These are phyloP conservation scores for Vigna nakashimae DNA, from an alignment of 306 rosid genomes.

Conservation along the genomic window DNA sequence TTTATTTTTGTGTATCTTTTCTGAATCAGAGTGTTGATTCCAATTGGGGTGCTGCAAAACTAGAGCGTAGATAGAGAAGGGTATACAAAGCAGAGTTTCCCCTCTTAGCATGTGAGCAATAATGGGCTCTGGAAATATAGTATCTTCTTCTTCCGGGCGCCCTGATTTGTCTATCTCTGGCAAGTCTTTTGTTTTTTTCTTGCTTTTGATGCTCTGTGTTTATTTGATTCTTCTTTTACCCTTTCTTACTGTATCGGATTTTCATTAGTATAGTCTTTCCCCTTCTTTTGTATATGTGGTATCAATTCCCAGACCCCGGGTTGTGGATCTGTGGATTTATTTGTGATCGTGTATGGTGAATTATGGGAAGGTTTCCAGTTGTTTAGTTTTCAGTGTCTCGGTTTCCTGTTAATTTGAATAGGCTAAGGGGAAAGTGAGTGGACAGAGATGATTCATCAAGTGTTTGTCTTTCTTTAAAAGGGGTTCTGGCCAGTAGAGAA, in stretches of 20 bases:
- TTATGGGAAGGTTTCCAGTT: constrained; percentile 13
- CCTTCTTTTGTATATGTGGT: background rate
- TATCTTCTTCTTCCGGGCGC: constrained; percentile 47
- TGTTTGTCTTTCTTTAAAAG: constrained; percentile 4
- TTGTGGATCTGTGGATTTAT: constrained; percentile 44
- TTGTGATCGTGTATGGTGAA: constrained; percentile 17
- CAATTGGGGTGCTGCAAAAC: constrained; percentile 17
- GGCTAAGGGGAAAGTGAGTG: constrained; percentile 11
- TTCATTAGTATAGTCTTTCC: constrained; percentile 3
- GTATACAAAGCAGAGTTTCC: background rate
- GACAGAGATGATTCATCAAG: constrained; percentile 15
- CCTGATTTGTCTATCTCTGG: constrained; percentile 50
- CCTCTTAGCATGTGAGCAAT: constrained; percentile 43
- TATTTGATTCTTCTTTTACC: background rate
- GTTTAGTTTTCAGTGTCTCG: constrained; percentile 6
- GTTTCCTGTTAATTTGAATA: constrained; percentile 19
- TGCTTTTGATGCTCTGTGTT: background rate
- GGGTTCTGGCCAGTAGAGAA: background rate
- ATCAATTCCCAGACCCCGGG: background rate
- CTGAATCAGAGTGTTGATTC: background rate
- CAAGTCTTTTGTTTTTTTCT: constrained; percentile 13
- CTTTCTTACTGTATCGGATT: background rate
- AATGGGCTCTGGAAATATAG: constrained; percentile 47
- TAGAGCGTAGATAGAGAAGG: background rate
- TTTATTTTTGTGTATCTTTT: background rate